These are phyloP conservation scores for Carex kokanica DNA, from an alignment of 176 grass and related monocot species.

Conservation along the genomic window DNA sequence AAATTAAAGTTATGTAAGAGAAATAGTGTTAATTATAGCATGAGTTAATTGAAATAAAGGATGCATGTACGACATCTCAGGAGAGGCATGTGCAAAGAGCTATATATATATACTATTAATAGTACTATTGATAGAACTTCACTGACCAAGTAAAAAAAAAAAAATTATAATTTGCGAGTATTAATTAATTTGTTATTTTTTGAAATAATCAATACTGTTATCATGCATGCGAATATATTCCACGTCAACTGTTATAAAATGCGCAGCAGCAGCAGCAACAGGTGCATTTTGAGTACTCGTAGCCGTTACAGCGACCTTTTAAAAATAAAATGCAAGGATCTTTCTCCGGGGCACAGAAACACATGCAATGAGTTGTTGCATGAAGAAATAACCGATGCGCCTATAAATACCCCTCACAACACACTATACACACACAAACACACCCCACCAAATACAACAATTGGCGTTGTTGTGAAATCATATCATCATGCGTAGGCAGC, in stretches of 20 bases:
- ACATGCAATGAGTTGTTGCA: slow-evolving; percentile 59
- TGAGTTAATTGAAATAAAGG: not conserved
- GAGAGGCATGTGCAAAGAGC: not conserved
- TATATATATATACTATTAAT: not conserved
- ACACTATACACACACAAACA: slow-evolving; percentile 26
- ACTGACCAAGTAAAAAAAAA: not conserved
- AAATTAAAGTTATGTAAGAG: not conserved
- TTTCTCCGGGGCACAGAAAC: slow-evolving; percentile 64
- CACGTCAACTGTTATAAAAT: not conserved
- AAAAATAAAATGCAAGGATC: slow-evolving; percentile 30
- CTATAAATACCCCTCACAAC: slow-evolving; percentile 51
- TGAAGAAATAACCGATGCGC: slow-evolving; percentile 37
- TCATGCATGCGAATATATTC: not conserved
- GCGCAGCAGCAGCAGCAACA: not conserved
- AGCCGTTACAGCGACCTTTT: not conserved
- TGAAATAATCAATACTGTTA: not conserved
- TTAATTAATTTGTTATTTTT: not conserved
- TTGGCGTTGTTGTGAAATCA: slow-evolving; percentile 24
- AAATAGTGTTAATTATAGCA: not conserved
- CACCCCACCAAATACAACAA: slow-evolving; percentile 29
- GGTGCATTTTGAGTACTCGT: slow-evolving; percentile 21
- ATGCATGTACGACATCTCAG: not conserved
- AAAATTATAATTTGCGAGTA: too few relatives aligned
- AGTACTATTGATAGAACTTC: too few relatives aligned
- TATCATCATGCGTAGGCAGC: slow-evolving; percentile 20